These are phyloP conservation scores for Chimonanthus praecox DNA, from an alignment of 164 flowering plant species.

Conservation along the genomic window DNA sequence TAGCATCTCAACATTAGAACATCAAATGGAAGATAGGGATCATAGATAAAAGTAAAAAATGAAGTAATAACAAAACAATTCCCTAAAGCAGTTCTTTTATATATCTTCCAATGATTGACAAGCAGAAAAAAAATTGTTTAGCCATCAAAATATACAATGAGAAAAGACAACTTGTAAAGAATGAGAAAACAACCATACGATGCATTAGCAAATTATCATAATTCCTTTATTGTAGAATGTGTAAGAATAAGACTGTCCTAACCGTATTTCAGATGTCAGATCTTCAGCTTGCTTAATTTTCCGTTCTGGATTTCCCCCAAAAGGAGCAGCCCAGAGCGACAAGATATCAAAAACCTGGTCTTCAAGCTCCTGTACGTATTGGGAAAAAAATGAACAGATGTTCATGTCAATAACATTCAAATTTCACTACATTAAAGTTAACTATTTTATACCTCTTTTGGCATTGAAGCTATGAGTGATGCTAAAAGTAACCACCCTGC, in stretches of 20 bases:
- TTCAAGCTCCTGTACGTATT: slow-evolving; percentile 68
- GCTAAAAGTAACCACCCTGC: slow-evolving; percentile 92
- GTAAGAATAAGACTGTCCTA: slow-evolving; percentile 9
- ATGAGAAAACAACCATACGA: background rate
- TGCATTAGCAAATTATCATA: background rate
- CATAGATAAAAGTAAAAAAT: no score
- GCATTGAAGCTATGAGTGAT: slow-evolving; percentile 74
- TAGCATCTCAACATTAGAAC: no score
- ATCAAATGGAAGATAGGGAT: no score
- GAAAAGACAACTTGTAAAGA: background rate
- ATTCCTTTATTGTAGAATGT: no score
- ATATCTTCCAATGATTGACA: no score
- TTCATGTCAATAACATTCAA: background rate
- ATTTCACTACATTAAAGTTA: background rate
- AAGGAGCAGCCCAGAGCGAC: slow-evolving; percentile 73
- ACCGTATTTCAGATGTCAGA: slow-evolving; percentile 58
- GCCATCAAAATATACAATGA: background rate
- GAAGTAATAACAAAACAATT: no score
- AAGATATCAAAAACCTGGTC: slow-evolving; percentile 94
- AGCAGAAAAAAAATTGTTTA: no score
- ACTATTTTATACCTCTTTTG: slow-evolving; percentile 63
- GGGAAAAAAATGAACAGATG: slow-evolving; percentile 6
- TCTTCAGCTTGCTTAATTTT: slow-evolving; percentile 44
- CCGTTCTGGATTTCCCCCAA: slow-evolving; percentile 56
- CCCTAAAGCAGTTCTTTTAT: no score